These are phyloP conservation scores for Linanthus parryae DNA, from an alignment of 148 eudicot species.

Conservation along the genomic window DNA sequence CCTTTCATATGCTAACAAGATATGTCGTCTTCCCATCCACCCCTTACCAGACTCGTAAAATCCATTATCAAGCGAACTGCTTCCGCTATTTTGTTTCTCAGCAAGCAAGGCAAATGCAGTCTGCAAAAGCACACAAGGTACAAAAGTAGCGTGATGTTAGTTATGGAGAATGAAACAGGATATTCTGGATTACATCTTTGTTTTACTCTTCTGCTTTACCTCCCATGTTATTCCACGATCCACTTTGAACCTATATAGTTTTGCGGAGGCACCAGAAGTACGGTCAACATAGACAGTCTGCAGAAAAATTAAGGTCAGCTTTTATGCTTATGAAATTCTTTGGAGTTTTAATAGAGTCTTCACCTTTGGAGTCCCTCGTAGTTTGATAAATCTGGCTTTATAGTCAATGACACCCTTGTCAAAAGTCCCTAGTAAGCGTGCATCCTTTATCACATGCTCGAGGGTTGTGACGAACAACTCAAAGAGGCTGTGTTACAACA, in stretches of 20 bases:
- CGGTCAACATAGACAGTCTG: slow-evolving; percentile 86
- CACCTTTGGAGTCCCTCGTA: slow-evolving; percentile 84
- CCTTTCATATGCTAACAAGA: slow-evolving; percentile 80
- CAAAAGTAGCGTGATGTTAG: too few species aligned
- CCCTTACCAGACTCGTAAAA: slow-evolving; percentile 85
- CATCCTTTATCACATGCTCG: slow-evolving; percentile 62
- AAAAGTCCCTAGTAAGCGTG: slow-evolving; percentile 75
- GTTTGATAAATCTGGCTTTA: slow-evolving; percentile 64
- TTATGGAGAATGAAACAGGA: too few species aligned
- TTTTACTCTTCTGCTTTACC: slow-evolving; percentile 32
- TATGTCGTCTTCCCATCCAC: slow-evolving; percentile 85
- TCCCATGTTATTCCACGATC: slow-evolving; percentile 90
- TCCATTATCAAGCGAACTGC: slow-evolving; percentile 55
- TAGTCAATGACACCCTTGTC: slow-evolving; percentile 86
- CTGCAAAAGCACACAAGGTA: too few species aligned
- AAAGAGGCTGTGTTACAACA: slow-evolving; percentile 50
- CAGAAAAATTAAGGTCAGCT: slow-evolving; percentile 11
- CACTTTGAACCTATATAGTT: slow-evolving; percentile 64
- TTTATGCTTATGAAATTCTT: background rate
- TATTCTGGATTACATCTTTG: too few species aligned
- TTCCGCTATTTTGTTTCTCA: slow-evolving; percentile 65
- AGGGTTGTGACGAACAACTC: slow-evolving; percentile 77
- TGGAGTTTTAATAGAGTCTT: slow-evolving; percentile 1
- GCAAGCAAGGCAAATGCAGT: slow-evolving; percentile 64
- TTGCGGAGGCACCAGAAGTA: slow-evolving; percentile 83